phyloP scores from a whole-genome alignment of 495 filamentous ascomycete species.

The Aspergillus panamensis region DNA sequence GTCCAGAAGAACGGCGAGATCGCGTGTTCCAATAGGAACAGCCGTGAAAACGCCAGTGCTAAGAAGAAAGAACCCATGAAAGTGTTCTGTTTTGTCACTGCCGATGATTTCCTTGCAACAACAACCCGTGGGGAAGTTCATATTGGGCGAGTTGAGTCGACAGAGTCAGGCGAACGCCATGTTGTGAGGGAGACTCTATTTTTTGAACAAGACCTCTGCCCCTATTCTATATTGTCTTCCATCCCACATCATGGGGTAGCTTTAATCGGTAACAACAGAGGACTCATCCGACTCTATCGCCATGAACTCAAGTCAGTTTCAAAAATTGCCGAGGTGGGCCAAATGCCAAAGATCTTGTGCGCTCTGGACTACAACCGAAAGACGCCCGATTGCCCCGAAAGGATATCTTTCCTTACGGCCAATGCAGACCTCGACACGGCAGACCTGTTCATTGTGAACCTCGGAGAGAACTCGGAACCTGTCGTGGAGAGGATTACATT shows the following conservation, averaged over 20 bases:
- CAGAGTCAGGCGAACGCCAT: constrained; percentile 5
- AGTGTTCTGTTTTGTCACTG: constrained; percentile 61
- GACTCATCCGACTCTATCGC: constrained; percentile 35
- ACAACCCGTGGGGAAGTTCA: constrained; percentile 60
- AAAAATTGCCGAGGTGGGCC: constrained; percentile 22
- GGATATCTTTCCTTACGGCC: constrained; percentile 30
- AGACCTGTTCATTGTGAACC: constrained; percentile 30
- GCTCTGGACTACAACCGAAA: constrained; percentile 22
- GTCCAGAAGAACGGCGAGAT: constrained; percentile 10
- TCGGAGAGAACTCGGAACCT: constrained; percentile 17
- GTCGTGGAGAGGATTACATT: constrained; percentile 24
- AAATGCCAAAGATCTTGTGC: constrained; percentile 27
- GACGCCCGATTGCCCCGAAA: constrained; percentile 8
- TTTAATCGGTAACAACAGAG: constrained; percentile 34
- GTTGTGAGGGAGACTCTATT: constrained; percentile 34
- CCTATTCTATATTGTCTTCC: constrained; percentile 29
- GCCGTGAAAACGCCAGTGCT: constrained; percentile 3
- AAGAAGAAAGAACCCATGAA: constrained; percentile 33
- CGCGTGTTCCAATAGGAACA: constrained; percentile 17
- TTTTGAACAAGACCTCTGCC: constrained; percentile 30
- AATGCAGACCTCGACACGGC: constrained; percentile 29
- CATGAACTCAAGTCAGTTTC: constrained; percentile 31
- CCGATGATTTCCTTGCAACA: constrained; percentile 53
- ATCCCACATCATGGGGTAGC: constrained; percentile 32
- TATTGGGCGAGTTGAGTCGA: constrained; percentile 34